These are phyloP conservation scores for rapeseed (Brassica napus) DNA, from an alignment of 345 rosid genomes.

Conservation along the genomic window DNA sequence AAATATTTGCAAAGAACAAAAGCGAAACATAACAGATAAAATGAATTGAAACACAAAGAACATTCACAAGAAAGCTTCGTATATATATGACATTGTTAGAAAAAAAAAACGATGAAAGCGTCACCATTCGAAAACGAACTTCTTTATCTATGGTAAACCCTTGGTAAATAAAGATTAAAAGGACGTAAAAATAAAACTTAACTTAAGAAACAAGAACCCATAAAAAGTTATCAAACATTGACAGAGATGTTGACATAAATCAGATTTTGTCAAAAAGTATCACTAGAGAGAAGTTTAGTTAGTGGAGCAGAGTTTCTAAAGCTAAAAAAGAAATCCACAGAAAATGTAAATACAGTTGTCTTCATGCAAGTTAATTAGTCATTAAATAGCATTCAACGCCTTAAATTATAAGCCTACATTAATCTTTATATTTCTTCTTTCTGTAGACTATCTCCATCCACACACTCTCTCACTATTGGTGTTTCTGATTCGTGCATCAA, in stretches of 20 bases:
- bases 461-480: background rate
- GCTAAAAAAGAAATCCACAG: background rate
- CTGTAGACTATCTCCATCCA: background rate
- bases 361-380: slow-evolving; percentile 30
- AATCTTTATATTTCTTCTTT: background rate
- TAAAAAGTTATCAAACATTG: slow-evolving; percentile 11
- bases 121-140: too few relatives aligned
- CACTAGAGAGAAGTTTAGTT: slow-evolving; percentile 15
- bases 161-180: background rate
- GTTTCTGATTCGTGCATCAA: slow-evolving; percentile 12
- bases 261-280: slow-evolving; percentile 32
- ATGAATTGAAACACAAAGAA: background rate
- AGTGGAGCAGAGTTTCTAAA: background rate
- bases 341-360: slow-evolving; percentile 23
- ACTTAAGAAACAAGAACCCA: background rate
- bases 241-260: slow-evolving; percentile 22
- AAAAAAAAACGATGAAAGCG: too few relatives aligned
- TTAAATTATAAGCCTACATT: slow-evolving; percentile 6
- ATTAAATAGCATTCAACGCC: slow-evolving; percentile 22
- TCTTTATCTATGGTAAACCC: background rate
- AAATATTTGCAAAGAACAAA: too few relatives aligned
- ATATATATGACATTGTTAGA: too few relatives aligned
- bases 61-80: background rate
- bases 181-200: background rate
- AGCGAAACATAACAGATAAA: too few relatives aligned